Evolutionary conservation across 2,329 filamentous ascomycete genomes (phyloP), one percentile per base, ranked within the genome.

Genomic region (Incumbomyces delicatus): DNA sequence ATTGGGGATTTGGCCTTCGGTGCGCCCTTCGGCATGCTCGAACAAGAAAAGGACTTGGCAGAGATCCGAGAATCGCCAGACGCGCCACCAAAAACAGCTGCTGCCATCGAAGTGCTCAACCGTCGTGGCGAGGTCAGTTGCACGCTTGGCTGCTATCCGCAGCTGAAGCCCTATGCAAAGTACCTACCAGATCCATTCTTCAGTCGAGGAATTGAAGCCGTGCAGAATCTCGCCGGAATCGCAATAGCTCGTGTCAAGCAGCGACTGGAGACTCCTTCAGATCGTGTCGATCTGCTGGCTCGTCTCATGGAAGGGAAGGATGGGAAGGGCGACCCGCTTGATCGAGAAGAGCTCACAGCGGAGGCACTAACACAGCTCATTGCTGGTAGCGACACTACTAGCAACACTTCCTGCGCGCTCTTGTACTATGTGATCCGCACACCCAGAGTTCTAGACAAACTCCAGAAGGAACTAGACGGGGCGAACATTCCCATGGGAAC

Each of bases 291-390:
- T 58, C 75, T 95, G 1, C 80, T 95, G 3, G 81, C 85, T 1
- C 77, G 86, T 1, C 71, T 95, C 8, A 90, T 94, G 79, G 84
- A 94, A 65, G 87, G 86, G 40, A 81, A 84, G 47, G 87, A 95
- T 62, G 83, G 86, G 50, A 83, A 78, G 18, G 88, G 87, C 47
- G 71, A 85, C 49, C 81, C 79, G 10, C 75, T 95, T 0, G 81
- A 85, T 3, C 76, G 85, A 20, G 76, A 84, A 56, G 88, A 95
- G 62, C 73, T 95, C 44, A 94, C 87, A 0, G 87, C 87, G 31
- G 89, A 95, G 67, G 88, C 88, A 0, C 70, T 94, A 20, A 95
- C 88, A 0, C 88, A 95, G 64, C 76, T 95, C 35, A 94, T 85
- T 57, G 79, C 81, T 27, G 82, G 81, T 58, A 78, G 77, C 16